Conservation (phyloP, 2,329 filamentous ascomycete species). For the Pestalotiopsis sp. region DNA sequence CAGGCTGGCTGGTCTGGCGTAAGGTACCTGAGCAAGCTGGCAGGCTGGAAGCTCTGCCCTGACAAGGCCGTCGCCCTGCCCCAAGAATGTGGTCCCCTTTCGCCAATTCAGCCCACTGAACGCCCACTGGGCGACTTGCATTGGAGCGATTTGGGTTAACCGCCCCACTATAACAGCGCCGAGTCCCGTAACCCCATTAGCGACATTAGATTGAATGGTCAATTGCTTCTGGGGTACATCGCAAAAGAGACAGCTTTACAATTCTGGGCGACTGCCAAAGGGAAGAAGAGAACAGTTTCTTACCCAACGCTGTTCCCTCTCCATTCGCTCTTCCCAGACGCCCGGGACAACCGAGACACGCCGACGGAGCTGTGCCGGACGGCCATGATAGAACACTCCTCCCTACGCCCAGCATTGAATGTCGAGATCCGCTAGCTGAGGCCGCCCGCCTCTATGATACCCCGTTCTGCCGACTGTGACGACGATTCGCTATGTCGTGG, state of each 20-base stretch:
- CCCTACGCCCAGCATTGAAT: conserved; percentile 23
- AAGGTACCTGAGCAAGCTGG: background rate
- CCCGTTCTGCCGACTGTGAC: conserved; percentile 15
- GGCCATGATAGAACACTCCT: conserved; percentile 26
- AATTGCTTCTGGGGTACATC: conserved; percentile 14
- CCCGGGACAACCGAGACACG: background rate
- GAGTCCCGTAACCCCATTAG: conserved; percentile 1
- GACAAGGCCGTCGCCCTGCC: background rate
- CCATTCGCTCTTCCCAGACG: conserved; percentile 7
- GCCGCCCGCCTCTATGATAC: conserved; percentile 30
- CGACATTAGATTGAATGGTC: conserved; percentile 9
- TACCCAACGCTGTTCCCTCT: conserved; percentile 19
- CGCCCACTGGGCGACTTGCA: background rate
- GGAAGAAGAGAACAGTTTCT: background rate
- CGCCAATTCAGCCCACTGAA: background rate
- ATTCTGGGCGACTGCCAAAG: conserved; percentile 7
- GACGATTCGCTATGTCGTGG: conserved; percentile 66
- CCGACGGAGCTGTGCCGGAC: background rate
- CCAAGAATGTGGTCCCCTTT: background rate
- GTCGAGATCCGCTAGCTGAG: conserved; percentile 28
- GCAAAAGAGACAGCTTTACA: conserved; percentile 13
- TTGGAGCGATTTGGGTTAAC: background rate
- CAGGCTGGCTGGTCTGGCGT: background rate
- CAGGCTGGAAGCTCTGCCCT: background rate
- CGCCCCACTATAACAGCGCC: conserved; percentile 5